Evolutionary conservation across 345 rosid species (phyloP).

Genomic region (Stellera chamaejasme): DNA sequence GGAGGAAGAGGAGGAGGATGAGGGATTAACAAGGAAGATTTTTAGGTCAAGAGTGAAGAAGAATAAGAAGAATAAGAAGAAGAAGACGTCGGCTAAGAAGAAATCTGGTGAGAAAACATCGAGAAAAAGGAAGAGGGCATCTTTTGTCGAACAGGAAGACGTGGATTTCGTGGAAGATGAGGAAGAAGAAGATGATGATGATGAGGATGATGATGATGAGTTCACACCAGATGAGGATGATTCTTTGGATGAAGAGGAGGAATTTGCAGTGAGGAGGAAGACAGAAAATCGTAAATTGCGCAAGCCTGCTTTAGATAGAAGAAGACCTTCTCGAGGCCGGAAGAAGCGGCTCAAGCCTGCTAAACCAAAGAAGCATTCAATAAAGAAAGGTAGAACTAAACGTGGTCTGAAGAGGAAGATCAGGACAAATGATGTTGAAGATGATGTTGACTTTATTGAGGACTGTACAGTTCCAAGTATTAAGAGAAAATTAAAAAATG

Average conservation of each 20-base stretch:
- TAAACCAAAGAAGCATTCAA: conserved; percentile 26
- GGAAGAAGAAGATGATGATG: conserved; percentile 23
- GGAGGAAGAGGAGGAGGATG: conserved; percentile 34
- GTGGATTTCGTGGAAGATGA: conserved; percentile 31
- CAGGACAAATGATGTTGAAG: conserved; percentile 30
- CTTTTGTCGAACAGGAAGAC: conserved; percentile 21
- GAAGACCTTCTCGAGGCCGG: conserved; percentile 24
- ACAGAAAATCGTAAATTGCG: conserved; percentile 25
- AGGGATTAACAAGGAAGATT: conserved; percentile 17
- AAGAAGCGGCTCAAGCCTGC: conserved; percentile 38
- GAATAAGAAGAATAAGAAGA: conserved; percentile 29
- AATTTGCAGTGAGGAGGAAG: conserved; percentile 22
- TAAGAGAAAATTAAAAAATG: conserved; percentile 28
- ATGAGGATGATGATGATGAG: conserved; percentile 54
- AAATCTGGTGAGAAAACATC: conserved; percentile 17
- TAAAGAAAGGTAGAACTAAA: conserved; percentile 36
- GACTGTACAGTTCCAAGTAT: conserved; percentile 23
- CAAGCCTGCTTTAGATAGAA: conserved; percentile 25
- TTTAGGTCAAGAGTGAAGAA: conserved; percentile 23
- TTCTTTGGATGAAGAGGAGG: conserved; percentile 68
- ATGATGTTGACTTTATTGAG: conserved; percentile 42
- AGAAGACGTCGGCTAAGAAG: conserved; percentile 23
- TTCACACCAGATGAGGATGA: conserved; percentile 60
- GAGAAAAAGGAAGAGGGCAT: conserved; percentile 19
- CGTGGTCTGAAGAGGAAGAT: conserved; percentile 37